Conservation (phyloP, 2,329 filamentous ascomycete genomes). For the Diaporthe caulivora region DNA sequence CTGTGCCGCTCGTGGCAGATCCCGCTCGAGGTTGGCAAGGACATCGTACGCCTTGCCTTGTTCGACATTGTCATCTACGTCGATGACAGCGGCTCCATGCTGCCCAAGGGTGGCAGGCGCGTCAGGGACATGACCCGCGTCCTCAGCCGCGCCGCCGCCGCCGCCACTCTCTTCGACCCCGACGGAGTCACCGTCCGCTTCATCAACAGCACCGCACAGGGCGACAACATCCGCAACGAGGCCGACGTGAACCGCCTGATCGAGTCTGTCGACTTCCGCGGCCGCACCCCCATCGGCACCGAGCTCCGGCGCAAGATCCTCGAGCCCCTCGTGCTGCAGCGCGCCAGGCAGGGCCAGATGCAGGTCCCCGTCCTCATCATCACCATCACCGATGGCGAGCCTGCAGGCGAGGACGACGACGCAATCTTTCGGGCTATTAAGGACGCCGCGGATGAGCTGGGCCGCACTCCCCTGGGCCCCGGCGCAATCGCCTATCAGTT, state of each 20-base stretch:
- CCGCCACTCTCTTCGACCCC: conserved; percentile 3
- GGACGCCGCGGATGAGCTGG: neutral
- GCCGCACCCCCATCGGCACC: conserved; percentile 14
- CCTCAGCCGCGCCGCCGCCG: neutral
- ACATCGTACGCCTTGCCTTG: conserved; percentile 9
- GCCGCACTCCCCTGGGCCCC: conserved; percentile 5
- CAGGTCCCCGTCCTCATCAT: conserved; percentile 14
- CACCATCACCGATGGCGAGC: conserved; percentile 8
- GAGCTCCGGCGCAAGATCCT: conserved; percentile 17
- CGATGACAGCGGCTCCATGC: conserved; percentile 20
- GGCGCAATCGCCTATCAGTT: conserved; percentile 15
- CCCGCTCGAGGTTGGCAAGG: conserved; percentile 19
- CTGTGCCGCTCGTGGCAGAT: conserved; percentile 16
- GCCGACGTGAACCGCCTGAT: conserved; percentile 13
- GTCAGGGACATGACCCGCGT: conserved; percentile 18
- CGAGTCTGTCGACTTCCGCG: conserved; percentile 13
- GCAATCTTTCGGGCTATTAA: conserved; percentile 10
- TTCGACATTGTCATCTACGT: conserved; percentile 24
- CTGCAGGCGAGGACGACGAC: conserved; percentile 3
- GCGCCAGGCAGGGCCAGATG: conserved; percentile 20
- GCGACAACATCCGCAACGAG: conserved; percentile 18
- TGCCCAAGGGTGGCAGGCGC: conserved; percentile 15
- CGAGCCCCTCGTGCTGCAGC: conserved; percentile 6
- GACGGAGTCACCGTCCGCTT: neutral
- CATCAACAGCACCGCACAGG: conserved; percentile 19